Percentiles rank a stretch among this genome's conserved stretches.
phyloP scores from a whole-genome alignment of 2,329 filamentous ascomycete genomes.

The Blumeriella jaapii region DNA sequence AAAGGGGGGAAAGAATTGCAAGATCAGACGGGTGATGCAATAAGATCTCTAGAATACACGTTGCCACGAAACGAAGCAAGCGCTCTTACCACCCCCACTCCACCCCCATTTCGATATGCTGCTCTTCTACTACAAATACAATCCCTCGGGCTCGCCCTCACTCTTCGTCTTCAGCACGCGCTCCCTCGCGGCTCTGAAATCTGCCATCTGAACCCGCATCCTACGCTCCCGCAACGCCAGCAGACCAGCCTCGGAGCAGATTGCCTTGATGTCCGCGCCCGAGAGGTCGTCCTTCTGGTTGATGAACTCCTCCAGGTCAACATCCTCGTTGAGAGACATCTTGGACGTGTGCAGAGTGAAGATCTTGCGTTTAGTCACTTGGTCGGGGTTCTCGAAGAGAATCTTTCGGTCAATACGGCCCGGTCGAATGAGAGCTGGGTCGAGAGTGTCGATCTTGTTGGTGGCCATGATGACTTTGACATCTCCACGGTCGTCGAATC shows the following conservation, averaged over 20 bases:
- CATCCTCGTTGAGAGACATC: conserved; percentile 92
- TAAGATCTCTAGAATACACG: conserved; percentile 23
- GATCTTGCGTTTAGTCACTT: conserved; percentile 95
- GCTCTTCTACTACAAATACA: conserved; percentile 98
- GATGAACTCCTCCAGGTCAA: conserved; percentile 98
- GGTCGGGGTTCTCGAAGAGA: conserved; percentile 54
- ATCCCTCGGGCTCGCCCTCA: conserved; percentile 92
- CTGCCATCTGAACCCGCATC: conserved; percentile 98
- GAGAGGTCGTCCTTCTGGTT: conserved; percentile 96
- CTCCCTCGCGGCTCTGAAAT: conserved; percentile 87
- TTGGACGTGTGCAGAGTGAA: conserved; percentile 97
- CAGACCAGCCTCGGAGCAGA: conserved; percentile 92
- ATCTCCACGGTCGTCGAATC: conserved; percentile 96
- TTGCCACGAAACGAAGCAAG: conserved; percentile 17
- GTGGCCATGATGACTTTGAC: conserved; percentile 99
- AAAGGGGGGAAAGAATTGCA: no score
- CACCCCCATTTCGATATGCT: no score
- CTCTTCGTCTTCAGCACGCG: conserved; percentile 96
- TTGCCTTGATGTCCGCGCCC: conserved; percentile 96
- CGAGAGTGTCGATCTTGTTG: conserved; percentile 98
- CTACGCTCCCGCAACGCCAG: conserved; percentile 87
- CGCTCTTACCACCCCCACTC: conserved; percentile 9
- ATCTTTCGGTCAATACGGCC: conserved; percentile 99
- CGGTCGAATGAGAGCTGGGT: conserved; percentile 89
- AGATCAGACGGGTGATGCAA: no score